Percentiles rank a stretch among this genome's conserved stretches.
phyloP scores from a whole-genome alignment of 495 filamentous ascomycete genomes.

The Geoglossum glabrum region DNA sequence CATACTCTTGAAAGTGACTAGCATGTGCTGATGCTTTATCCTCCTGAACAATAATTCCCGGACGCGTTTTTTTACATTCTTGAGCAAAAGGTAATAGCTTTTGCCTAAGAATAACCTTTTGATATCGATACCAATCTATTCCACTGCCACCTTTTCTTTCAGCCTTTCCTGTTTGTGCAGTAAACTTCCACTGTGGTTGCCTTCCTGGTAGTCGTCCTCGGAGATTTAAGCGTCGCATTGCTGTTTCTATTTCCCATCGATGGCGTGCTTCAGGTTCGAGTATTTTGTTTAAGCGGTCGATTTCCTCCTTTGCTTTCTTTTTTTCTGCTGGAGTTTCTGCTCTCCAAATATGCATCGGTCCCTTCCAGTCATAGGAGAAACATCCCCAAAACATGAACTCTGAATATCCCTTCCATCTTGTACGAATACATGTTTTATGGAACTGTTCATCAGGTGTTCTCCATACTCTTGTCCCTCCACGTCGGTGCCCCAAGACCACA shows the following conservation, averaged over 20 bases:
- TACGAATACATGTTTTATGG: background rate
- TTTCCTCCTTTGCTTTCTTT: background rate
- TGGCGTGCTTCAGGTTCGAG: background rate
- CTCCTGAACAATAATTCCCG: background rate
- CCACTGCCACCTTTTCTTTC: background rate
- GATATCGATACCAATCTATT: constrained; percentile 13
- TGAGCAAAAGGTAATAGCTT: constrained; percentile 19
- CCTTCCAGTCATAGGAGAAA: too few species aligned
- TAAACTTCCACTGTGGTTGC: background rate
- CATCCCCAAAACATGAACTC: too few species aligned
- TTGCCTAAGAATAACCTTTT: constrained; percentile 10
- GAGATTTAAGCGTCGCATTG: background rate
- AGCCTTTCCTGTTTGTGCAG: background rate
- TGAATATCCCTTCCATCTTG: background rate
- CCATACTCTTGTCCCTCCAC: background rate
- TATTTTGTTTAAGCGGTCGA: background rate
- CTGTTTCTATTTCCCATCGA: background rate
- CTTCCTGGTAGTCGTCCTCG: background rate
- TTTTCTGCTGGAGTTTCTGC: too few species aligned
- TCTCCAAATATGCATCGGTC: too few species aligned
- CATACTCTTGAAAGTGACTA: constrained; percentile 9
- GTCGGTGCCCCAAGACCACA: background rate
- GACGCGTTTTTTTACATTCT: constrained; percentile 7
- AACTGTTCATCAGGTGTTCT: background rate
- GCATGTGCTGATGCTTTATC: background rate